A percentile compares a stretch with the other conserved stretches of the same genome.
These are phyloP conservation scores for Dendrocalamus sinicus DNA, from an alignment of 176 grass and related monocot genomes.

Conservation along the genomic window DNA sequence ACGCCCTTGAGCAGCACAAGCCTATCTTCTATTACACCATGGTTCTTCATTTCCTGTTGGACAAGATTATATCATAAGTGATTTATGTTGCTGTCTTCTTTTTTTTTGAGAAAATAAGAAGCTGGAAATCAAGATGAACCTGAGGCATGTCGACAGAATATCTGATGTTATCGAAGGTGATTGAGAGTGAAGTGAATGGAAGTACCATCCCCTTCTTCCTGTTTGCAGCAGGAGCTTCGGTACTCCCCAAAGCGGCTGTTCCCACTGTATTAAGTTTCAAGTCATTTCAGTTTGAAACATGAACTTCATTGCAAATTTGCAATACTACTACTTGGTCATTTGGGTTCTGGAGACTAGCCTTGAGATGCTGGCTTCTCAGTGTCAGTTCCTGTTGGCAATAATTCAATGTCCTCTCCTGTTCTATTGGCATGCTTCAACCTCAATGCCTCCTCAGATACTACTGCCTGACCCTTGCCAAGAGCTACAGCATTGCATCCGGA, in stretches of 20 bases:
- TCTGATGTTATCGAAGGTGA: background rate
- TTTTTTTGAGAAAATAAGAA: background rate
- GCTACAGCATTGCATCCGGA: background rate
- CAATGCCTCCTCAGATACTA: background rate
- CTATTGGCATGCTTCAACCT: background rate
- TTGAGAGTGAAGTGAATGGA: background rate
- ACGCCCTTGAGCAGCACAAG: background rate
- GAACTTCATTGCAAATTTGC: background rate
- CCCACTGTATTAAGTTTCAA: background rate
- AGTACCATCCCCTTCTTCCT: background rate
- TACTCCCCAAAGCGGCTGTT: background rate
- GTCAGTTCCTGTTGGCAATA: background rate
- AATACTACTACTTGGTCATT: background rate
- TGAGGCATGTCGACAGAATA: background rate
- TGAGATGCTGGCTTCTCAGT: too few relatives aligned
- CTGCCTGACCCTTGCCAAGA: background rate
- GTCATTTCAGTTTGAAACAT: background rate
- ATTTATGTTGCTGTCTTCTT: background rate
- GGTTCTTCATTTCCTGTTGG: background rate
- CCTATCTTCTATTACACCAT: background rate
- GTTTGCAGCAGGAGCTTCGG: background rate
- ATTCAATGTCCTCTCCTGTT: background rate
- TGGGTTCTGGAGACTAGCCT: background rate
- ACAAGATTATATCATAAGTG: background rate
- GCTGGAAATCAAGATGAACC: background rate